These are phyloP conservation scores for Salix udensis DNA, from an alignment of 345 rosid genomes.

Conservation along the genomic window DNA sequence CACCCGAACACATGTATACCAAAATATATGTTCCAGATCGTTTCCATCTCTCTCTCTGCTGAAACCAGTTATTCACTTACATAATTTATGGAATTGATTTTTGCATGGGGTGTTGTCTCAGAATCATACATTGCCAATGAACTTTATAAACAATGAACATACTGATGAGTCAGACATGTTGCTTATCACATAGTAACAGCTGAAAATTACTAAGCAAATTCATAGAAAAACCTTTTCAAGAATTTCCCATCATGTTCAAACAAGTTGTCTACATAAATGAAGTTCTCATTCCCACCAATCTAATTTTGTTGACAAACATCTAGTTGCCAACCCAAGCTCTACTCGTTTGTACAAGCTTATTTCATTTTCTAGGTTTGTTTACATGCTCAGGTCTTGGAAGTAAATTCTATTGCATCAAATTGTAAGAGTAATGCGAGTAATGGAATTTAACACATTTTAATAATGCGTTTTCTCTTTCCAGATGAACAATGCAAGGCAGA, in stretches of 20 bases:
- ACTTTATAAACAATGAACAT: no score
- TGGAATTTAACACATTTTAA: background rate
- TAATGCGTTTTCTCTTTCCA: background rate
- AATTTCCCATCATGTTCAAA: background rate
- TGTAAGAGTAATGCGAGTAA: no score
- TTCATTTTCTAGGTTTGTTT: background rate
- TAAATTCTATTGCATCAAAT: background rate
- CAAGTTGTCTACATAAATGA: background rate
- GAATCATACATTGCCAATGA: no score
- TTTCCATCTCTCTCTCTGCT: background rate
- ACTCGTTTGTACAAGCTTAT: background rate
- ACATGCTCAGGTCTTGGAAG: background rate
- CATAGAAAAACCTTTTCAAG: background rate
- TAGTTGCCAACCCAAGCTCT: background rate
- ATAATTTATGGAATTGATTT: background rate
- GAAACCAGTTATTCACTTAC: background rate
- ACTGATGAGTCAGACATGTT: no score
- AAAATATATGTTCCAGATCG: background rate
- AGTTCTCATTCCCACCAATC: background rate
- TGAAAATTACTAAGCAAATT: background rate
- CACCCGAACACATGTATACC: background rate
- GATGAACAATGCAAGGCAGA: conserved; percentile 17
- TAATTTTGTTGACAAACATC: background rate
- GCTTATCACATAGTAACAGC: background rate
- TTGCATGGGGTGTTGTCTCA: no score